These are phyloP conservation scores for Aristolochia fimbriata DNA, from an alignment of 164 flowering plant genomes.

Conservation along the genomic window DNA sequence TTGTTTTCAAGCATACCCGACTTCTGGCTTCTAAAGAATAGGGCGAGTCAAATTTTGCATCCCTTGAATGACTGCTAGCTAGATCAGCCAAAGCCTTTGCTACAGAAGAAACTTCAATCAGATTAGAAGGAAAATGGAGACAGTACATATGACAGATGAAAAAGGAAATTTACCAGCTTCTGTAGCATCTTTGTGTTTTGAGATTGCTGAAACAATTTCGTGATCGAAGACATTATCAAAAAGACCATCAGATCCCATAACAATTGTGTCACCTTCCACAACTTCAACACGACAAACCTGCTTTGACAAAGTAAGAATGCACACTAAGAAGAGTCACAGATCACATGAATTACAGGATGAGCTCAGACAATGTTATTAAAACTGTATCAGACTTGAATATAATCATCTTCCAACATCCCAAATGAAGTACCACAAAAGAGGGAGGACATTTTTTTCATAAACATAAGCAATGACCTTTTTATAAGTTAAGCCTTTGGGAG, in stretches of 20 bases:
- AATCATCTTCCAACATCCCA: no score
- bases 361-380: no score
- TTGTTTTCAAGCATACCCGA: slow-evolving; percentile 26
- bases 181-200: slow-evolving; percentile 30
- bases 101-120: slow-evolving; percentile 20
- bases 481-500: no score
- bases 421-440: no score
- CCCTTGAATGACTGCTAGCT: slow-evolving; percentile 65
- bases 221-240: slow-evolving; percentile 83
- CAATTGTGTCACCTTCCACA: slow-evolving; percentile 57
- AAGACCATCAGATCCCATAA: slow-evolving; percentile 93
- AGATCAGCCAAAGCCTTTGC: slow-evolving; percentile 82
- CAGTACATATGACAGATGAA: background rate
- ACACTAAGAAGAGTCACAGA: background rate
- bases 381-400: no score
- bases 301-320: background rate
- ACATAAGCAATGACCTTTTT: no score
- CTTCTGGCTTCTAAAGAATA: slow-evolving; percentile 68
- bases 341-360: no score
- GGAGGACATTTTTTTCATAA: no score
- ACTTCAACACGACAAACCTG: slow-evolving; percentile 62
- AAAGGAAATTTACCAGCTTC: slow-evolving; percentile 49
- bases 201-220: slow-evolving; percentile 51
- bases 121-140: slow-evolving; percentile 8
- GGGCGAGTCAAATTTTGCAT: slow-evolving; percentile 70